Evolutionary conservation across 1,284 basidiomycete genomes (phyloP).

Genomic region (Apiotrichum porosum): DNA sequence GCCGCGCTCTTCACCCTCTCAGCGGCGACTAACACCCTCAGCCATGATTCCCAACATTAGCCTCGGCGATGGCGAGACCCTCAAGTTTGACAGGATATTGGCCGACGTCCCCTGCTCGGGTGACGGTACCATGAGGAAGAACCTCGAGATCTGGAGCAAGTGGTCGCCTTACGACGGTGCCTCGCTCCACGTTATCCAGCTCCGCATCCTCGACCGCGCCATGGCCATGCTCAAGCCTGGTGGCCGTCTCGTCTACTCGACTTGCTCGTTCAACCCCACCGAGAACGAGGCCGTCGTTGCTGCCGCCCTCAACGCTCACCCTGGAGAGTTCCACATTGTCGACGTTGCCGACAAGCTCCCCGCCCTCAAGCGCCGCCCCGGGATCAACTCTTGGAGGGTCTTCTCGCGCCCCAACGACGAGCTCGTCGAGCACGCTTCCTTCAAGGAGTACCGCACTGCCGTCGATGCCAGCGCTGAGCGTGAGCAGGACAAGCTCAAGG

Average conservation of each 20-base stretch:
- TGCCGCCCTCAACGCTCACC: constrained; percentile 66
- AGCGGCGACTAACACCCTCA: constrained; percentile 2
- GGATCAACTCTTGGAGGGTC: constrained; percentile 71
- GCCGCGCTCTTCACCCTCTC: not conserved
- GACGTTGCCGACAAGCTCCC: constrained; percentile 71
- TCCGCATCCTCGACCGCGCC: constrained; percentile 84
- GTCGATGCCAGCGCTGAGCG: constrained; percentile 26
- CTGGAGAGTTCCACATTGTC: constrained; percentile 77
- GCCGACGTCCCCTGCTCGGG: constrained; percentile 96
- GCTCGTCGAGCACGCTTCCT: constrained; percentile 36
- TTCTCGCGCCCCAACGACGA: constrained; percentile 32
- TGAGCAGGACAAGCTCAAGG: constrained; percentile 48
- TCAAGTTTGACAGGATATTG: constrained; percentile 88
- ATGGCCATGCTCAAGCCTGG: constrained; percentile 83
- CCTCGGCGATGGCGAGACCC: constrained; percentile 45
- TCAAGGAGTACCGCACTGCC: constrained; percentile 28
- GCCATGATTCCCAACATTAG: constrained; percentile 73
- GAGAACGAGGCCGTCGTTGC: constrained; percentile 97
- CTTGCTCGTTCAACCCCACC: constrained; percentile 93
- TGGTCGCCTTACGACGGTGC: constrained; percentile 89
- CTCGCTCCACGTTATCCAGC: constrained; percentile 85
- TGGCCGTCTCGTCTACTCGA: constrained; percentile 94
- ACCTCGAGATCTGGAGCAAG: constrained; percentile 88
- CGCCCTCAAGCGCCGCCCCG: constrained; percentile 67
- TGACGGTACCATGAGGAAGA: constrained; percentile 94